phyloP scores from a whole-genome alignment of 1,284 basidiomycete genomes.

The Microbotryomycetes sp. region DNA sequence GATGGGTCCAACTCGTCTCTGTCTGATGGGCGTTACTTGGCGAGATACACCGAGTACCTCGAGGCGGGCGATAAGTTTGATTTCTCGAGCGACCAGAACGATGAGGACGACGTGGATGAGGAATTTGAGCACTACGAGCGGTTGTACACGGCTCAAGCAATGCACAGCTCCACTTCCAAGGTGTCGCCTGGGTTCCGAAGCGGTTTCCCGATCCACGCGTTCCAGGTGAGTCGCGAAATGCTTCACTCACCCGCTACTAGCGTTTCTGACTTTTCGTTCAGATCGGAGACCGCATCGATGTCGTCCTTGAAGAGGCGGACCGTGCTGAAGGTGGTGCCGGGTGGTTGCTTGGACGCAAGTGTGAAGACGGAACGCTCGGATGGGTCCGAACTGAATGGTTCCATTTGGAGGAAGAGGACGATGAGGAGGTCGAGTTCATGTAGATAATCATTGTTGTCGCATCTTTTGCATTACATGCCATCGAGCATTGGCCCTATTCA shows the following conservation, averaged over 20 bases:
- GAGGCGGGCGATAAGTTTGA: not conserved
- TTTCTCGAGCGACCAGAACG: not conserved
- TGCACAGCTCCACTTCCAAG: slow-evolving; percentile 7
- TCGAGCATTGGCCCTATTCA: too few relatives aligned
- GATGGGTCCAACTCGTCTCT: not conserved
- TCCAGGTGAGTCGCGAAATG: slow-evolving; percentile 8
- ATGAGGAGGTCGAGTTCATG: not conserved
- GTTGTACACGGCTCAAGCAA: slow-evolving; percentile 28
- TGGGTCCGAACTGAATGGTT: slow-evolving; percentile 28
- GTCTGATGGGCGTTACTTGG: not conserved
- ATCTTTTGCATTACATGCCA: too few relatives aligned
- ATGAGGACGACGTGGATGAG: slow-evolving; percentile 5
- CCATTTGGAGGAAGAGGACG: slow-evolving; percentile 20
- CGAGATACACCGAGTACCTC: slow-evolving; percentile 15
- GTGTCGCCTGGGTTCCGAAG: slow-evolving; percentile 6
- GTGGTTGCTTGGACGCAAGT: slow-evolving; percentile 22
- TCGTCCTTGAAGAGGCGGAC: slow-evolving; percentile 30
- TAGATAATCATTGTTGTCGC: too few relatives aligned
- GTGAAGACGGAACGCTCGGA: slow-evolving; percentile 10
- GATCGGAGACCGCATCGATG: slow-evolving; percentile 14
- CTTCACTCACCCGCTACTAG: not conserved
- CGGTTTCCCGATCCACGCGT: slow-evolving; percentile 20
- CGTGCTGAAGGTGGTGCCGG: slow-evolving; percentile 24
- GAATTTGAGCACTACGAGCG: slow-evolving; percentile 9
- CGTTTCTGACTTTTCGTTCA: not conserved